Evolutionary conservation across 2,329 filamentous ascomycete genomes (phyloP), one percentile per base, ranked within the genome.

Genomic region (Xylaria digitata): DNA sequence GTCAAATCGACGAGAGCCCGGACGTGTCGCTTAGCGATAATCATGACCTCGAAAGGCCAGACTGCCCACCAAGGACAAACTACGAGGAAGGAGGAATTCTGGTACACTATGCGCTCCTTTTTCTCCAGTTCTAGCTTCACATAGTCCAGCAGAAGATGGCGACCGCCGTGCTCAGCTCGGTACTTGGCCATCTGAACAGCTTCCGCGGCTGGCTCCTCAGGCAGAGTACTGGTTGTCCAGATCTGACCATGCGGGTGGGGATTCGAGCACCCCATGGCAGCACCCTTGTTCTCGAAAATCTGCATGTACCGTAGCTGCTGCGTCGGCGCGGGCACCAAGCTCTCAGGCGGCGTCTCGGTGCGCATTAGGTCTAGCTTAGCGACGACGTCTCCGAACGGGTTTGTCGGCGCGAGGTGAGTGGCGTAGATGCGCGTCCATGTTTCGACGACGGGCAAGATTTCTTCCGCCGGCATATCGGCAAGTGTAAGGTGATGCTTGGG

Each of bases 211-310:
- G 93, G 93, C 80, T 99, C 96, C 77, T 98, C 94, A 0, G 96
- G 96, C 72, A 97, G 82, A 6, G 90, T 91, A 23, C 93, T 97
- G 0, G 94, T 97, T 1, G 93, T 96, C 96, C 96, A 99, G 69
- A 97, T 86, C 79, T 99, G 96, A 66, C 96, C 95, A 81, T 99
- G 96, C 0, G 96, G 96, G 79, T 99, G 96, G 0, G 96, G 96
- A 79, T 99, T 99, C 1, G 95, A 98, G 83, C 96, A 99, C 58
- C 96, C 96, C 96, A 99, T 99, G 11, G 95, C 93, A 0, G 92
- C 89, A 58, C 96, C 96, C 82, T 99, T 99, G 84, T 99, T 99
- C 82, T 99, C 96, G 70, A 99, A 99, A 71, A 99, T 98, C 78
- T 99, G 96, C 94, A 99, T 97, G 82, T 97, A 98, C 61, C 92